Evolutionary conservation across 140 eudicot species (phyloP), one percentile per base, ranked within the genome.

Genomic region (Cichorium intybus): DNA sequence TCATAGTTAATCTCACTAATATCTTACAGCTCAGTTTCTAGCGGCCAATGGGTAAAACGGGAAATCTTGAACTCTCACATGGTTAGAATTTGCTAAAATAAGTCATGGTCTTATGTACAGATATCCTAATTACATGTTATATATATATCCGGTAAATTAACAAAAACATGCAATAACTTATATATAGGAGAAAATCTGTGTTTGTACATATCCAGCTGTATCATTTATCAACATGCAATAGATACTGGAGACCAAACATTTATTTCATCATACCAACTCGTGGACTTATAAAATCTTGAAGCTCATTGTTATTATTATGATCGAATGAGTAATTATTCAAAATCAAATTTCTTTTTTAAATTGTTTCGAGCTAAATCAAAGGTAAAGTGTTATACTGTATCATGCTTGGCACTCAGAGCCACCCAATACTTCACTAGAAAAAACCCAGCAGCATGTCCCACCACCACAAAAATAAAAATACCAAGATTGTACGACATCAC

Each of bases 401-500:
- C 47, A 41, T 75, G 10, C 14, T 60, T 75, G 29, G 20, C 49
- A 60, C 51, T 68, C 63, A 80, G 69, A n/a, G 75, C 21, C 35
- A 43, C 52, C 12, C 75, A 55, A 50, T 70, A 64, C 70, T 58
- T 64, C 35, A 65, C 75, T 6, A 77, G 37, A 50, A 72, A 71
- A 41, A 59, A 75, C 68, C 96, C 96, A 24, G 80, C 21, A 12
- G 75, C 85, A 66, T 85, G 94, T 56, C 87, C 94, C 62, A 70
- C 53, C 41, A 77, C 75, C 18, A 76, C 96, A 3, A 60, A 60
- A 12, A 88, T 60, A 53, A 88, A 85, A 67, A 85, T 75, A n/a
- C 94, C 96, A 43, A 73, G 78, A 60, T 88, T 88, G 34, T 71
- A 88, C 2, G 96, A 85, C 85, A 78, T 74, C 34, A 88, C 89